Base-by-base conservation (phyloP, 2,329 filamentous ascomycete species). In the Boeremia exigua region DNA sequence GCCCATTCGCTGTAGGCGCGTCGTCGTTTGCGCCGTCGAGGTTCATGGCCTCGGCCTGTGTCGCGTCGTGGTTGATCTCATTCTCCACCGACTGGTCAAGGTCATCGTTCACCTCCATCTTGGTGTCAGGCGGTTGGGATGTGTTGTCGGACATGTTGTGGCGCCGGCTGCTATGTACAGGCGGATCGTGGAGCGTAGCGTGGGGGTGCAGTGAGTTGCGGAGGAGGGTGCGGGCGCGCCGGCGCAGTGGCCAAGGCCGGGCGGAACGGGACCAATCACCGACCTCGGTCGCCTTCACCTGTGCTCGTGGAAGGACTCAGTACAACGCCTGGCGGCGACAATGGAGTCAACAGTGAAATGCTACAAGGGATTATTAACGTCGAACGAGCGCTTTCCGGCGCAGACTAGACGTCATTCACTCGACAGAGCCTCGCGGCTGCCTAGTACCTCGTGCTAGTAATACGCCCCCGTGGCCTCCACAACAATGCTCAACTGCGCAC, bases 41-140 rank as follows among this genome's bases (percentile, higher is more conserved):
- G 33, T 76, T 76, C 75, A 77, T 77, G 33, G 72, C 61, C 36
- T 77, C 75, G 33, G 70, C 64, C 59, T 75, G 72, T 25, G 69
- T 67, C 56, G 67, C 61, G 58, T 75, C 68, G 12, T 62, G 66
- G 43, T 66, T 70, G 62, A 79, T 75, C 56, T 80, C 78, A 56
- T 74, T 72, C 58, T 79, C 77, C 40, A 80, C 65, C 14, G 72
- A 68, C 30, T 73, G 69, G 60, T 79, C 77, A 32, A 78, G 68
- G 43, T 76, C 70, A 27, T 78, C 72, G 54, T 73, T 69, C 36
- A 63, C 66, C 45, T 73, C 70, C 56, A 69, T 65, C 46, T 61
- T 67, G 17, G 67, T 49, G 54, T 73, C 67, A n/a, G 65, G 45
- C 4, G 65, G 65, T 38, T 69, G 69, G 29, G 68, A 65, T 30